Evolutionary conservation across 495 filamentous ascomycete species (phyloP), one percentile per base, ranked within the genome.

Genomic region (Penicillium taxi): DNA sequence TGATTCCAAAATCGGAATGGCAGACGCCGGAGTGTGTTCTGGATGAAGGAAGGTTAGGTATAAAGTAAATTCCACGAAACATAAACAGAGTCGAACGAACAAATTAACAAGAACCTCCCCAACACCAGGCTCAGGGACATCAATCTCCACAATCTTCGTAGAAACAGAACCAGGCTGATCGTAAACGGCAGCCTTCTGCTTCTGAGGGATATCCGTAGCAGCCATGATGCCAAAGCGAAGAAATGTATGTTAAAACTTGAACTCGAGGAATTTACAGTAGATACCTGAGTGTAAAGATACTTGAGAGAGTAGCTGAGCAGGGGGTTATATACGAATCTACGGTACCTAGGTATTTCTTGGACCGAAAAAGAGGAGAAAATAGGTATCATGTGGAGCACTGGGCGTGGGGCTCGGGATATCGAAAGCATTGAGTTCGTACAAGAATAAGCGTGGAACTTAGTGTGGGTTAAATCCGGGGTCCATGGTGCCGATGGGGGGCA

Each of bases 1-100:
- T 82, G 46, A 82, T 57, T 17, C 70, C 67, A 42, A 69, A 58
- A 47, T 87, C 82, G 9, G 75, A 80, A 52, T 81, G 79, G 54
- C 81, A 84, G 22, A 86, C 77, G 32, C 82, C 81, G 1, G 74
- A 77, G 43, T 84, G 80, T 16, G 80, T 78, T 20, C 76, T 78
- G 36, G 6, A 2, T 22, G 4, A 24, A 3, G 12, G n/a, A n/a
- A n/a, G 6, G 31, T 32, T 26, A 42, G 45, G 35, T 11, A 22
- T 14, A 9, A 17, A n/a, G n/a, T n/a, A n/a, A n/a, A n/a, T n/a
- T 4, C 20, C 6, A 23, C 8, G 0, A 12, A 7, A 1, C 2
- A 14, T 0, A 6, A 4, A 7, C 0, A 19, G 2, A 4, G 15
- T 5, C 2, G 6, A 5, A 37, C 63, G 31, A 60, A 78, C 74